These are phyloP conservation scores for Coffea humblotiana DNA, from an alignment of 305 asterid genomes.

Conservation along the genomic window DNA sequence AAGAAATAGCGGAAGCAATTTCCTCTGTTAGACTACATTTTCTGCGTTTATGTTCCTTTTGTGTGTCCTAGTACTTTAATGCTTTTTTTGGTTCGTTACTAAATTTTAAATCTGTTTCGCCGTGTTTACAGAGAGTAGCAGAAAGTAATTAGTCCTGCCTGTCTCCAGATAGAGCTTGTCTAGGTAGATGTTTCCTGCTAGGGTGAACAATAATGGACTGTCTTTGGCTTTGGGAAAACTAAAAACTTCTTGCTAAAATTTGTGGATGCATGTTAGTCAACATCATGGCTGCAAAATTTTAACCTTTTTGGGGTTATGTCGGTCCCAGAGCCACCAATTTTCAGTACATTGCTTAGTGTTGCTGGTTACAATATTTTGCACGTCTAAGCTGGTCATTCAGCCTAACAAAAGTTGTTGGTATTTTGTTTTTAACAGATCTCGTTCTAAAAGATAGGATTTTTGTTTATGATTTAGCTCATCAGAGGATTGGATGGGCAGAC, in stretches of 20 bases:
- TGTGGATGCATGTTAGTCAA: neutral
- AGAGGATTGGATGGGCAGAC: conserved; percentile 83
- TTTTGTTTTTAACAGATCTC: conserved; percentile 50
- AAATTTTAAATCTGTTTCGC: too few species aligned
- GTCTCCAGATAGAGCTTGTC: too few species aligned
- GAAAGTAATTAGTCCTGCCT: neutral
- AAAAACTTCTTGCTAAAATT: neutral
- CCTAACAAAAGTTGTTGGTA: conserved; percentile 12
- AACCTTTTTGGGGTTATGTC: neutral
- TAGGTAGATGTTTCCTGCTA: too few species aligned
- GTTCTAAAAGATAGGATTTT: conserved; percentile 79
- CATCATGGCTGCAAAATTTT: neutral
- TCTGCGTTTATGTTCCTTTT: neutral
- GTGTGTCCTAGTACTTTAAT: neutral
- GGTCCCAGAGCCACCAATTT: neutral
- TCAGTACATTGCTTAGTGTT: neutral
- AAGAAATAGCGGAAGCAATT: neutral
- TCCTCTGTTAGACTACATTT: neutral
- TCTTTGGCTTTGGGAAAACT: neutral
- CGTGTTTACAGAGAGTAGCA: neutral
- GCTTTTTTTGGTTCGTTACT: neutral
- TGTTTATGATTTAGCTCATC: conserved; percentile 71
- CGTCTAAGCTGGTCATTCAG: neutral
- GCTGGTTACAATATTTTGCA: neutral
- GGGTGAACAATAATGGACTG: too few species aligned